Evolutionary conservation across 805 yeast genomes (phyloP).

Genomic region (Cyberlindnera xylosilytica): DNA sequence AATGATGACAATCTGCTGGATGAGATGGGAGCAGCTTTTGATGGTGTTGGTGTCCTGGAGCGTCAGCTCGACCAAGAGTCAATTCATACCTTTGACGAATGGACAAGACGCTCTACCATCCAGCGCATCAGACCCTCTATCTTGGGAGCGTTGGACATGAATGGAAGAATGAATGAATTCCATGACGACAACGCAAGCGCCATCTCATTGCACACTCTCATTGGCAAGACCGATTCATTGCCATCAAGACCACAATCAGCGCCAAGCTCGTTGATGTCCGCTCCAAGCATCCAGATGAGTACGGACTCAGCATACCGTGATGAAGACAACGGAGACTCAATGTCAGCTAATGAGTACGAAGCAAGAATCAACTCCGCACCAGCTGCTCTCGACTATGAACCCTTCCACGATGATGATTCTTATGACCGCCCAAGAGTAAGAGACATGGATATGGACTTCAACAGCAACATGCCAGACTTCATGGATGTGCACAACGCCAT

Average conservation of each 20-base stretch:
- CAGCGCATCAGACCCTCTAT: slow-evolving; percentile 24
- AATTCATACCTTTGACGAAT: slow-evolving; percentile 16
- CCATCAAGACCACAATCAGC: slow-evolving; percentile 1
- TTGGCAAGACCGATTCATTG: neutral
- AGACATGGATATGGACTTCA: slow-evolving; percentile 2
- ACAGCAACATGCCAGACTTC: slow-evolving; percentile 11
- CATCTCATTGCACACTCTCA: slow-evolving; percentile 15
- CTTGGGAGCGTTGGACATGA: slow-evolving; percentile 25
- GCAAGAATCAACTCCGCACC: slow-evolving; percentile 20
- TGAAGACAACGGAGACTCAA: slow-evolving; percentile 3
- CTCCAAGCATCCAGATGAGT: slow-evolving; percentile 16
- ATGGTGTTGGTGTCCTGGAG: slow-evolving; percentile 20
- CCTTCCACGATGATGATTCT: neutral
- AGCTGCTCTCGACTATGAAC: slow-evolving; percentile 9
- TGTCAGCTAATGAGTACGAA: slow-evolving; percentile 16
- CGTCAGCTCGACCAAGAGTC: slow-evolving; percentile 13
- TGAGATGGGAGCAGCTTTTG: slow-evolving; percentile 5
- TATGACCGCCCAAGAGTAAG: neutral
- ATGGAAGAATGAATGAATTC: slow-evolving; percentile 14
- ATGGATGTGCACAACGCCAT: slow-evolving; percentile 14
- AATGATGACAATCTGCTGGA: slow-evolving; percentile 23
- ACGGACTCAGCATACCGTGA: slow-evolving; percentile 23
- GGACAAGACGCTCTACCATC: slow-evolving; percentile 17
- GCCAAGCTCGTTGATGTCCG: neutral
- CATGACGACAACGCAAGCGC: slow-evolving; percentile 4